Evolutionary conservation across 2,329 filamentous ascomycete species (phyloP).

Genomic region (Ceratocystis smalleyi): DNA sequence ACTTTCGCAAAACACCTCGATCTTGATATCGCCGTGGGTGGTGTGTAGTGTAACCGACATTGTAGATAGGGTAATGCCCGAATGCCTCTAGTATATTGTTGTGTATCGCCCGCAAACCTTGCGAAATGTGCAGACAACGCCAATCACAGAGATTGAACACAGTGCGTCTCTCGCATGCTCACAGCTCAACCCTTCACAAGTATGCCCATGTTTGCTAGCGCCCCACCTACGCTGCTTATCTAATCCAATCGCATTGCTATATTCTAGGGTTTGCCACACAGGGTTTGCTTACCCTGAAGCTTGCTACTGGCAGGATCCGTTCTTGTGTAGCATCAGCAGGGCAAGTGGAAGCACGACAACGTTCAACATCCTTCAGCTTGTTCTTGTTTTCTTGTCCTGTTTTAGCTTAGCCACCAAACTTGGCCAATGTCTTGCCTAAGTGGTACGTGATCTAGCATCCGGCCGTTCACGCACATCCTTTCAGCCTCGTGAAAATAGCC

Average conservation of each 20-base stretch:
- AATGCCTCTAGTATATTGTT: background rate
- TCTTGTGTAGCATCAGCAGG: background rate
- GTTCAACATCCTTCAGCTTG: too few relatives aligned
- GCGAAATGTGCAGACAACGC: too few relatives aligned
- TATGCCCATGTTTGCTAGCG: background rate
- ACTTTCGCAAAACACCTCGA: constrained; percentile 90
- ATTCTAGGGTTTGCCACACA: background rate
- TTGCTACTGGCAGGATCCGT: background rate
- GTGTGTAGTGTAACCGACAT: constrained; percentile 69
- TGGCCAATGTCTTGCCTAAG: too few relatives aligned
- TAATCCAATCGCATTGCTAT: background rate
- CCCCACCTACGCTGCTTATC: background rate
- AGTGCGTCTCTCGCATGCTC: background rate
- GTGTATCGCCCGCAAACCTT: too few relatives aligned
- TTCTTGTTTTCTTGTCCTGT: too few relatives aligned
- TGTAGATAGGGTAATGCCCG: background rate
- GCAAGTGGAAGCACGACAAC: background rate
- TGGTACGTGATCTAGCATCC: too few relatives aligned
- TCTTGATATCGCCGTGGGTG: constrained; percentile 74
- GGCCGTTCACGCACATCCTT: too few relatives aligned
- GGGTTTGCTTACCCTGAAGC: background rate
- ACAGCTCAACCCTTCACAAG: background rate
- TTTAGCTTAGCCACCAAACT: too few relatives aligned
- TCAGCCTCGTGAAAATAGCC: too few relatives aligned
- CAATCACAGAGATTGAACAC: too few relatives aligned